A percentile compares a stretch with the other conserved stretches of the same genome.
Evolutionary conservation across 768 basidiomycete genomes (phyloP).

Genomic region (Boletus reticulatus): DNA sequence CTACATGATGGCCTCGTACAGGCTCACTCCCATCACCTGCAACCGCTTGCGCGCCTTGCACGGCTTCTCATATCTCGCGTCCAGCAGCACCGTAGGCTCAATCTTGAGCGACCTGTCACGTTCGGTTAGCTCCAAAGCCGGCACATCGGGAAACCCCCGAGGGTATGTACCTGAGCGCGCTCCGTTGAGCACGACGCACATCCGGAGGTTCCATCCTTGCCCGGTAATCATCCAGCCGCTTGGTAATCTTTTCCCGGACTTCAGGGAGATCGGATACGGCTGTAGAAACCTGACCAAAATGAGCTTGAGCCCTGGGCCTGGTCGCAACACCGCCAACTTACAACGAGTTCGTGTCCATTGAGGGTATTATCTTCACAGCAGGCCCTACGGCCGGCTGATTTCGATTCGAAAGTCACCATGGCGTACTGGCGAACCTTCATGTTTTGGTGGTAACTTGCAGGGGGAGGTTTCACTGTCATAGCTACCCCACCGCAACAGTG

Average conservation of each 20-base stretch:
- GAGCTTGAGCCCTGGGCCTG: background rate
- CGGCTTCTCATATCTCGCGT: slow-evolving; percentile 1
- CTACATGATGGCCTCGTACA: slow-evolving; percentile 14
- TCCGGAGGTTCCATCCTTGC: slow-evolving; percentile 16
- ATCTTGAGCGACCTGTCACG: slow-evolving; percentile 22
- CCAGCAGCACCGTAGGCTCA: slow-evolving; percentile 28
- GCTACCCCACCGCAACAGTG: slow-evolving; percentile 34
- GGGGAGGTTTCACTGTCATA: slow-evolving; percentile 24
- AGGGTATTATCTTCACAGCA: slow-evolving; percentile 40
- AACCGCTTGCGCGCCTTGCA: slow-evolving; percentile 4
- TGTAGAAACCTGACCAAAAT: slow-evolving; percentile 23
- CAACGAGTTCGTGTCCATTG: slow-evolving; percentile 39
- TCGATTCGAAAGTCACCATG: slow-evolving; percentile 42
- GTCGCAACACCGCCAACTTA: slow-evolving; percentile 26
- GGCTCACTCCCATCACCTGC: slow-evolving; percentile 10
- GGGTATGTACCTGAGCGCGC: slow-evolving; percentile 19
- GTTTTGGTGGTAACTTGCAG: slow-evolving; percentile 32
- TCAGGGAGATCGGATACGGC: slow-evolving; percentile 35
- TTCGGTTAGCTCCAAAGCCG: slow-evolving; percentile 1
- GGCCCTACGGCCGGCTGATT: slow-evolving; percentile 39
- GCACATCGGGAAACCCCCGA: background rate
- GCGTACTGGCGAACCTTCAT: slow-evolving; percentile 49
- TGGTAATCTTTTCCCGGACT: slow-evolving; percentile 27
- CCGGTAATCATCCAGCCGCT: slow-evolving; percentile 25
- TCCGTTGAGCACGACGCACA: slow-evolving; percentile 19